phyloP scores from a whole-genome alignment of 345 rosid genomes.

The Ceriops decandra region DNA sequence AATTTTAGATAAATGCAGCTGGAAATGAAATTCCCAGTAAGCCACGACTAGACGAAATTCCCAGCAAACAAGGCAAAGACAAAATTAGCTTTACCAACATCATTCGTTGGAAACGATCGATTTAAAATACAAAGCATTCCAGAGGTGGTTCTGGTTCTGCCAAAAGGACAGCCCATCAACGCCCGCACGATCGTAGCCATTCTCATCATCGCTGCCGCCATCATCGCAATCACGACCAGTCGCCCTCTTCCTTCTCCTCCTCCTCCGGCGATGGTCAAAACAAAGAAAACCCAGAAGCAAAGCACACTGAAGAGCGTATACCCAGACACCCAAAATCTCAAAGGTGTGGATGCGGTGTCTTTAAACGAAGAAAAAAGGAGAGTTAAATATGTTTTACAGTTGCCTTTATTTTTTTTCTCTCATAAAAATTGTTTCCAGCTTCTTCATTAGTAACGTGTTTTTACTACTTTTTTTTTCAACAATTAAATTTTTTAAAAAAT shows the following conservation, averaged over 20 bases:
- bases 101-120: too few species aligned
- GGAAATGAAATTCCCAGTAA: too few species aligned
- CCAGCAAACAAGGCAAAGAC: too few species aligned
- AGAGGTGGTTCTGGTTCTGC: neutral
- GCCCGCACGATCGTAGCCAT: slow-evolving; percentile 6
- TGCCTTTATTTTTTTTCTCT: too few species aligned
- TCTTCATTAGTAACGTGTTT: too few species aligned
- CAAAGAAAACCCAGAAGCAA: slow-evolving; percentile 34
- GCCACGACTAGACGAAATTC: too few species aligned
- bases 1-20: too few species aligned
- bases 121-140: neutral
- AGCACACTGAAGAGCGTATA: slow-evolving; percentile 39
- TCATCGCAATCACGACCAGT: neutral
- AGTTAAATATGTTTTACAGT: too few species aligned
- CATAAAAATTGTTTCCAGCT: too few species aligned
- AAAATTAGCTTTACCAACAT: too few species aligned
- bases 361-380: slow-evolving; percentile 22
- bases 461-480: too few species aligned
- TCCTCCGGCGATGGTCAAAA: slow-evolving; percentile 22
- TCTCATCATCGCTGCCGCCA: neutral
- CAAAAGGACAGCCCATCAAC: slow-evolving; percentile 4
- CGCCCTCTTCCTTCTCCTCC: slow-evolving; percentile 15
- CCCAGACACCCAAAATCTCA: slow-evolving; percentile 41
- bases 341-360: slow-evolving; percentile 39
- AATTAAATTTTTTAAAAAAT: too few species aligned